Conservation (phyloP, 2,329 filamentous ascomycete genomes). For the Sporothrix humicola region DNA sequence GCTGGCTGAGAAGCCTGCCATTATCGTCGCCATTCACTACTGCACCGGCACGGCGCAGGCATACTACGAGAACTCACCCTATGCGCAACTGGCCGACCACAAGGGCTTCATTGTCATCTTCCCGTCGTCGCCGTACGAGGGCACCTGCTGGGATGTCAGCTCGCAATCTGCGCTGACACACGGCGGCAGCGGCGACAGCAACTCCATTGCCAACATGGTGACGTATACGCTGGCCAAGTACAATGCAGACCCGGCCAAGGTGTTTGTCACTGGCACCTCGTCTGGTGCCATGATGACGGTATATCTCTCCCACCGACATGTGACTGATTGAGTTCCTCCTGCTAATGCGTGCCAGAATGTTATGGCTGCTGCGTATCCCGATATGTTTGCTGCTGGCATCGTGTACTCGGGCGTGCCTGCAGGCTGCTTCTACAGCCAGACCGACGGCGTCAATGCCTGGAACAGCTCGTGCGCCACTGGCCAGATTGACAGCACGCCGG, state of each 20-base stretch:
- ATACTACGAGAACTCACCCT: conserved; percentile 57
- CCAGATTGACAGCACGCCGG: conserved; percentile 48
- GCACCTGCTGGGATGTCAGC: conserved; percentile 64
- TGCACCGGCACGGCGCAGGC: conserved; percentile 57
- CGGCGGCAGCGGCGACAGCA: conserved; percentile 62
- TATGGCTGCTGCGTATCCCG: conserved; percentile 54
- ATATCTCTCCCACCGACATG: no score
- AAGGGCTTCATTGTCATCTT: conserved; percentile 60
- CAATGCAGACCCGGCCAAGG: conserved; percentile 55
- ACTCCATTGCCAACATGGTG: conserved; percentile 65
- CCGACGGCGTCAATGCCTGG: conserved; percentile 53
- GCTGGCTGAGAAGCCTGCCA: conserved; percentile 49
- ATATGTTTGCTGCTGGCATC: conserved; percentile 53
- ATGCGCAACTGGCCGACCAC: conserved; percentile 51
- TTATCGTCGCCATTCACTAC: conserved; percentile 61
- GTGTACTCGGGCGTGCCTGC: conserved; percentile 53
- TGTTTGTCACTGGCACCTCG: conserved; percentile 60
- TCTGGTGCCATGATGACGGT: conserved; percentile 59
- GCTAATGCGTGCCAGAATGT: conserved; percentile 46
- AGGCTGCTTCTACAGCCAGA: conserved; percentile 52
- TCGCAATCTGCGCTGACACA: conserved; percentile 57
- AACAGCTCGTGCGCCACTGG: conserved; percentile 59
- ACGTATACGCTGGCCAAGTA: conserved; percentile 59
- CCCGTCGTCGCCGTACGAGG: conserved; percentile 58
- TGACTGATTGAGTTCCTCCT: no score